Evolutionary conservation across 495 filamentous ascomycete genomes (phyloP).

Genomic region (Choiromyces venosus): DNA sequence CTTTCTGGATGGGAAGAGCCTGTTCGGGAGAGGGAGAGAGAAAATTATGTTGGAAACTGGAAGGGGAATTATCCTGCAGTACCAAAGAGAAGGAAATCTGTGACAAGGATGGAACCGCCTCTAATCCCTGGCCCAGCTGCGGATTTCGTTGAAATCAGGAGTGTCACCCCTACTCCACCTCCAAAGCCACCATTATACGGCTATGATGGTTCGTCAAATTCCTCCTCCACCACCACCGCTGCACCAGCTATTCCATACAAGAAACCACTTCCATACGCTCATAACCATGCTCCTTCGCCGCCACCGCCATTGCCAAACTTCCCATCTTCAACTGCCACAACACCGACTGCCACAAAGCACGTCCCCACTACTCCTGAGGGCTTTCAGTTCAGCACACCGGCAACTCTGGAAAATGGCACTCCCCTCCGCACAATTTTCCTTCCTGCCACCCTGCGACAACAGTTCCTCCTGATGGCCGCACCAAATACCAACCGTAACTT

Average conservation of each 20-base stretch:
- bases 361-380: conserved; percentile 40
- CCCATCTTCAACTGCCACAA: conserved; percentile 20
- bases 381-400: conserved; percentile 76
- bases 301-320: conserved; percentile 10
- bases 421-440: conserved; percentile 84
- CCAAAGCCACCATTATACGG: conserved; percentile 54
- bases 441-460: conserved; percentile 62
- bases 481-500: conserved; percentile 73
- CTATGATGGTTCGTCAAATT: conserved; percentile 13
- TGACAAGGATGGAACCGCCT: conserved; percentile 26
- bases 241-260: conserved; percentile 12
- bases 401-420: conserved; percentile 80
- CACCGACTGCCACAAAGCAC: conserved; percentile 44
- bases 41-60: conserved; percentile 44
- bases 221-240: background rate
- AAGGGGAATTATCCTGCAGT: conserved; percentile 53
- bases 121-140: conserved; percentile 14
- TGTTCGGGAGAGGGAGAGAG: conserved; percentile 35
- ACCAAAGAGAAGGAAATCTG: conserved; percentile 46
- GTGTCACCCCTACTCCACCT: conserved; percentile 43
- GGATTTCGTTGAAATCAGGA: conserved; percentile 30
- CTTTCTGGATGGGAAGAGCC: conserved; percentile 58
- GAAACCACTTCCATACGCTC: conserved; percentile 2
- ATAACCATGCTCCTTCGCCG: conserved; percentile 11
- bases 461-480: conserved; percentile 65